A percentile compares a stretch with the other conserved stretches of the same genome.
Conservation (phyloP, 2,329 filamentous ascomycete species). For the Akanthomyces dipterigenus region DNA sequence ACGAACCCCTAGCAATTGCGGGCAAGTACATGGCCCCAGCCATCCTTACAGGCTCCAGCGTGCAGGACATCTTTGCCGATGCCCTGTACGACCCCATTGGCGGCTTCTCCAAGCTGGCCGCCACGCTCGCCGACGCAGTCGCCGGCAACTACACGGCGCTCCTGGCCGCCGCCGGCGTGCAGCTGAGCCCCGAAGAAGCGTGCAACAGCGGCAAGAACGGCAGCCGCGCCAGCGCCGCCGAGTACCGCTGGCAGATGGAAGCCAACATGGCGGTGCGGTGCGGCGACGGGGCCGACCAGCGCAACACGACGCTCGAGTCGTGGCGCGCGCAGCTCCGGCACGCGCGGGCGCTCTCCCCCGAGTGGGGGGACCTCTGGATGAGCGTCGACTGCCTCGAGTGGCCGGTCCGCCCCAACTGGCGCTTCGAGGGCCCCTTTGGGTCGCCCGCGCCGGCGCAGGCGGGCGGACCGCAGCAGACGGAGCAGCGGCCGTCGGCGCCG, state of each 20-base stretch:
- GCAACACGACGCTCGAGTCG: slow-evolving; percentile 13
- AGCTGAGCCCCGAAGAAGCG: background rate
- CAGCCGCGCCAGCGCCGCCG: background rate
- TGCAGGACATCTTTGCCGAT: slow-evolving; percentile 15
- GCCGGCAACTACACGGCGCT: background rate
- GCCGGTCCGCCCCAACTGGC: slow-evolving; percentile 26
- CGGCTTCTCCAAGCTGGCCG: background rate
- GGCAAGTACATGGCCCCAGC: slow-evolving; percentile 9
- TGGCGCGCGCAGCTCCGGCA: slow-evolving; percentile 18
- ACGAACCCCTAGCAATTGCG: slow-evolving; percentile 17
- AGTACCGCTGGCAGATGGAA: slow-evolving; percentile 1
- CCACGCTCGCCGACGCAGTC: slow-evolving; percentile 6
- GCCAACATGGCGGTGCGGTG: slow-evolving; percentile 10
- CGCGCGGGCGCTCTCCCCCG: slow-evolving; percentile 17
- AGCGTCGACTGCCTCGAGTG: slow-evolving; percentile 28
- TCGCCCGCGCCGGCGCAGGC: slow-evolving; percentile 14
- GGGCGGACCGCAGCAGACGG: slow-evolving; percentile 12
- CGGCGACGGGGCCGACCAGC: slow-evolving; percentile 18
- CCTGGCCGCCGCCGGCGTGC: background rate
- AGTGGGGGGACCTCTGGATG: slow-evolving; percentile 23
- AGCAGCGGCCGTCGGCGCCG: slow-evolving; percentile 26
- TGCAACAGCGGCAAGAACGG: background rate
- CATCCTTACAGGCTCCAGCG: slow-evolving; percentile 19
- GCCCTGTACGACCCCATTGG: slow-evolving; percentile 23
- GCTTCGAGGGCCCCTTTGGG: slow-evolving; percentile 23